These are phyloP conservation scores for Ustilago vetiveriae DNA, from an alignment of 1,284 basidiomycete genomes.

Conservation along the genomic window DNA sequence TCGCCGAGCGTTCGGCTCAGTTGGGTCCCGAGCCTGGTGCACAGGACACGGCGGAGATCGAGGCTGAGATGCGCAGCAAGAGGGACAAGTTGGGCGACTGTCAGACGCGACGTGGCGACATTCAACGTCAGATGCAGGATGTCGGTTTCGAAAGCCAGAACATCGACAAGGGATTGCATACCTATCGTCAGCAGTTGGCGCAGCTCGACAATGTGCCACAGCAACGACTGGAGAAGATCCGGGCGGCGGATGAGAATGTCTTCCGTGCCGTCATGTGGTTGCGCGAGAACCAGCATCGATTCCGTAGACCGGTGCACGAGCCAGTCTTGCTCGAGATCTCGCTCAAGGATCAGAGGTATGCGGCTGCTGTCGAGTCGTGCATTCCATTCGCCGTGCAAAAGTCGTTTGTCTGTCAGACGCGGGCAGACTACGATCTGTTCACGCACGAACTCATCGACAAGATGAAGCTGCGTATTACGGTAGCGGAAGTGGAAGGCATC, in stretches of 20 bases:
- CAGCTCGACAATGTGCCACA: slow-evolving; percentile 53
- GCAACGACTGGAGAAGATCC: slow-evolving; percentile 54
- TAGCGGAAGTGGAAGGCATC: slow-evolving; percentile 58
- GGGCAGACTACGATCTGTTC: slow-evolving; percentile 78
- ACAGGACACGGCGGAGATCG: slow-evolving; percentile 37
- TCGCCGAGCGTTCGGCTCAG: slow-evolving; percentile 32
- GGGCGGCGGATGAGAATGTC: slow-evolving; percentile 72
- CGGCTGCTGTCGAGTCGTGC: slow-evolving; percentile 79
- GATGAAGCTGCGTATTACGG: slow-evolving; percentile 62
- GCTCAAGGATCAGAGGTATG: slow-evolving; percentile 75
- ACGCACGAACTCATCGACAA: slow-evolving; percentile 75
- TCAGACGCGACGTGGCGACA: slow-evolving; percentile 24
- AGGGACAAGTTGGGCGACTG: slow-evolving; percentile 32
- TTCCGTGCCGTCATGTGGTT: slow-evolving; percentile 81
- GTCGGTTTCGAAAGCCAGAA: slow-evolving; percentile 31
- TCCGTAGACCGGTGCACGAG: slow-evolving; percentile 84
- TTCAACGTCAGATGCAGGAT: slow-evolving; percentile 35
- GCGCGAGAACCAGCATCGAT: slow-evolving; percentile 74
- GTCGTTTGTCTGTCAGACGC: slow-evolving; percentile 86
- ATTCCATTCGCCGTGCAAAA: slow-evolving; percentile 72
- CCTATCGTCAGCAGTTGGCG: slow-evolving; percentile 34
- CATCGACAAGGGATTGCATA: slow-evolving; percentile 18
- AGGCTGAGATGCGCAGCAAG: slow-evolving; percentile 35
- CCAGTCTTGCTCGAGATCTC: slow-evolving; percentile 78
- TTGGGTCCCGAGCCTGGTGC: slow-evolving; percentile 34